Evolutionary conservation across 768 basidiomycete species (phyloP).

Genomic region (Termitomyces sp.): DNA sequence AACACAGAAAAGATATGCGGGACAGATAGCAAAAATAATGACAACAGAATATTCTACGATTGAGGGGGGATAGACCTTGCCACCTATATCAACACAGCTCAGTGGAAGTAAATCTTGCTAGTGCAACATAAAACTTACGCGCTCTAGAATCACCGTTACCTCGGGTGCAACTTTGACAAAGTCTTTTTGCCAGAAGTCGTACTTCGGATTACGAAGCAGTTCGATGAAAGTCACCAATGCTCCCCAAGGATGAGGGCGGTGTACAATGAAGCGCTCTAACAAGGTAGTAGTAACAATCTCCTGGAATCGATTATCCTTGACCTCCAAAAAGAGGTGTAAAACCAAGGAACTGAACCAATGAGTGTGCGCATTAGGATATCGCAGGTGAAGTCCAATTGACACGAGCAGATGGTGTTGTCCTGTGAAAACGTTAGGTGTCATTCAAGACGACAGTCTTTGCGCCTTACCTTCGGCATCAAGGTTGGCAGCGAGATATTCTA

Average conservation of each 20-base stretch:
- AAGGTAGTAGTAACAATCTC: conserved; percentile 87
- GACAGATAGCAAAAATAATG: conserved; percentile 74
- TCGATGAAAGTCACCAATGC: conserved; percentile 92
- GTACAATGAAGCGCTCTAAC: conserved; percentile 89
- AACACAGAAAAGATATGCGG: conserved; percentile 66
- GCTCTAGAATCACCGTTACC: conserved; percentile 79
- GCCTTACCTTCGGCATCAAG: conserved; percentile 85
- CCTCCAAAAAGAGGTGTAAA: conserved; percentile 80
- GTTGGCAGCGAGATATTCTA: conserved; percentile 78
- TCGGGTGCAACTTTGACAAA: conserved; percentile 84
- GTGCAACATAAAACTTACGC: conserved; percentile 44
- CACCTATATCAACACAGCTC: conserved; percentile 38
- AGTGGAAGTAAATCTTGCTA: neutral
- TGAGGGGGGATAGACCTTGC: conserved; percentile 69
- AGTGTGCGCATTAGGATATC: conserved; percentile 98
- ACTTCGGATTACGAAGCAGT: conserved; percentile 83
- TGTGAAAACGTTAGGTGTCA: conserved; percentile 22
- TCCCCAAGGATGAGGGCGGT: conserved; percentile 96
- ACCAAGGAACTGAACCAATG: conserved; percentile 95
- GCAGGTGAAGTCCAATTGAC: conserved; percentile 90
- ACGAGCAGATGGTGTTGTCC: conserved; percentile 94
- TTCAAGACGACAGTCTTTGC: neutral
- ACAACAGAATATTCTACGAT: conserved; percentile 61
- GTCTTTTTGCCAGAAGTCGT: conserved; percentile 87
- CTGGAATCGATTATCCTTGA: conserved; percentile 69